Percentiles rank a stretch among this genome's conserved stretches.
Evolutionary conservation across 2,329 filamentous ascomycete species (phyloP).

Genomic region (Fusarium duplospermum): DNA sequence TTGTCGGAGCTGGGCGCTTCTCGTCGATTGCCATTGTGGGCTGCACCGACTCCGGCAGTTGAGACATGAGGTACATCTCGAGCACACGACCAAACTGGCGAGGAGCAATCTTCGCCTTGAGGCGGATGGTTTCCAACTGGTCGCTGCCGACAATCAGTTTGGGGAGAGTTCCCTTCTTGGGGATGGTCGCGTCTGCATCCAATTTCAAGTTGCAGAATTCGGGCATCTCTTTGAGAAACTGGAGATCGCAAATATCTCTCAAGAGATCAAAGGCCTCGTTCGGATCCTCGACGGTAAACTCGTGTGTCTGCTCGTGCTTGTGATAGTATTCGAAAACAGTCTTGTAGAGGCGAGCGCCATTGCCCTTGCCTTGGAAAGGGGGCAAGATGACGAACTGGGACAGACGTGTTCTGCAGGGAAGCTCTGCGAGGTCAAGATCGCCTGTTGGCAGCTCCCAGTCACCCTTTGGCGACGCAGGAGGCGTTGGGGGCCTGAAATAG

Average conservation of each 20-base stretch:
- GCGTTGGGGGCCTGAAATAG: constrained; percentile 64
- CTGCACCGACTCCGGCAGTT: constrained; percentile 67
- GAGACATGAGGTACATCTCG: constrained; percentile 79
- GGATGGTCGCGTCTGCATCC: constrained; percentile 62
- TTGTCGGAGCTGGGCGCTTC: constrained; percentile 56
- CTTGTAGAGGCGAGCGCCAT: constrained; percentile 84
- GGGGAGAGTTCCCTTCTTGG: constrained; percentile 60
- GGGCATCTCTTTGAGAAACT: constrained; percentile 69
- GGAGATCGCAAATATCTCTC: constrained; percentile 79
- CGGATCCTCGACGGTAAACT: constrained; percentile 94
- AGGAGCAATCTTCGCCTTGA: constrained; percentile 75
- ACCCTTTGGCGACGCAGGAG: constrained; percentile 53
- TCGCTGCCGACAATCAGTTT: constrained; percentile 68
- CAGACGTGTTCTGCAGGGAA: constrained; percentile 84
- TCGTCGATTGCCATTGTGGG: constrained; percentile 60
- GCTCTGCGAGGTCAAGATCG: constrained; percentile 64
- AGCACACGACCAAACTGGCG: constrained; percentile 81
- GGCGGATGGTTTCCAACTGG: constrained; percentile 67
- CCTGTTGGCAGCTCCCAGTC: constrained; percentile 59
- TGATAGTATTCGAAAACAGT: constrained; percentile 79
- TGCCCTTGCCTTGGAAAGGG: constrained; percentile 83
- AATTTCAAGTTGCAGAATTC: constrained; percentile 69
- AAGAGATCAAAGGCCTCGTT: constrained; percentile 87
- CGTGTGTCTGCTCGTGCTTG: constrained; percentile 74
- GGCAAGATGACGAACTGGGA: constrained; percentile 95